These are phyloP conservation scores for Calocybe gangraenosa DNA, from an alignment of 768 basidiomycete species.

Conservation along the genomic window DNA sequence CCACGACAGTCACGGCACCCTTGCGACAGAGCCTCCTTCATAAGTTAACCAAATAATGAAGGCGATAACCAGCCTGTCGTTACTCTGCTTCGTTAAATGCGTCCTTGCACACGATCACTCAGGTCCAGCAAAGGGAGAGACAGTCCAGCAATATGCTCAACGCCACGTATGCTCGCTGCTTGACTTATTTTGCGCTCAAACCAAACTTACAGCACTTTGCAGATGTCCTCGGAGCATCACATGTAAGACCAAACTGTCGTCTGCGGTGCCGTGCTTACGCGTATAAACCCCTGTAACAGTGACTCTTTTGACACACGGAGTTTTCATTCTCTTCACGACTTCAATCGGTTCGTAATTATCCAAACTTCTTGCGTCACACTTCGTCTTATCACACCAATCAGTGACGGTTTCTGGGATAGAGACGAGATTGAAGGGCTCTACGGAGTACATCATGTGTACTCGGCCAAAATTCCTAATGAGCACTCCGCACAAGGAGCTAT, in stretches of 20 bases:
- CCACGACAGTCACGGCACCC: neutral
- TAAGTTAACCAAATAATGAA: slow-evolving; percentile 41
- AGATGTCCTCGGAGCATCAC: slow-evolving; percentile 91
- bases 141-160: slow-evolving; percentile 79
- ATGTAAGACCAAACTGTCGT: slow-evolving; percentile 47
- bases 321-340: slow-evolving; percentile 95
- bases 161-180: slow-evolving; percentile 67
- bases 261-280: neutral
- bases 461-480: slow-evolving; percentile 76
- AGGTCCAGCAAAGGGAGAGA: slow-evolving; percentile 50
- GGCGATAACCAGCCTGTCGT: slow-evolving; percentile 38
- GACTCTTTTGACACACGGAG: slow-evolving; percentile 80
- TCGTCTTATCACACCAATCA: slow-evolving; percentile 22
- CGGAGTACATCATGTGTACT: slow-evolving; percentile 90
- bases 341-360: slow-evolving; percentile 59
- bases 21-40: neutral
- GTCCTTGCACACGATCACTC: slow-evolving; percentile 55
- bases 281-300: slow-evolving; percentile 31
- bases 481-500: too few species aligned
- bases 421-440: slow-evolving; percentile 95
- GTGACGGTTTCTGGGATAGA: slow-evolving; percentile 78
- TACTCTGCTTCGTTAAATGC: slow-evolving; percentile 29
- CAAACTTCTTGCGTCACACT: neutral
- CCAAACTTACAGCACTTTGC: slow-evolving; percentile 11
- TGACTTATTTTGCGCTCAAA: slow-evolving; percentile 3